These are phyloP conservation scores for Omphalea diandra DNA, from an alignment of 441 rosid genomes.

Conservation along the genomic window DNA sequence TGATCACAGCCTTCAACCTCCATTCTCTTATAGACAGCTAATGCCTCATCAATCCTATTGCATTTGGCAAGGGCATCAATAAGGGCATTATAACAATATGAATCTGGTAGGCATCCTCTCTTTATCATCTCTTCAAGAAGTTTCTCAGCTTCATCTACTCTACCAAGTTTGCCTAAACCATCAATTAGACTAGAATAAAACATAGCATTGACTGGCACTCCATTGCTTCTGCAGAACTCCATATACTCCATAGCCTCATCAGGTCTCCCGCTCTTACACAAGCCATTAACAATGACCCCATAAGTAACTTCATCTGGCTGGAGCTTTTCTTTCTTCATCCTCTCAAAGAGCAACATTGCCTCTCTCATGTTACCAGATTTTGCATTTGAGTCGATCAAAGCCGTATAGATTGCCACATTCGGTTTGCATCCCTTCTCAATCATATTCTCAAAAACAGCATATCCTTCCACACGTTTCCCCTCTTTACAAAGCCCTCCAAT, in stretches of 20 bases:
- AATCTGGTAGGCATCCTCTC: slow-evolving; percentile 64
- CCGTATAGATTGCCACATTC: slow-evolving; percentile 74
- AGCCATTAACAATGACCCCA: slow-evolving; percentile 58
- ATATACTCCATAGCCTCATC: slow-evolving; percentile 68
- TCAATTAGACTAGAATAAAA: slow-evolving; percentile 80
- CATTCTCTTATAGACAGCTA: slow-evolving; percentile 60
- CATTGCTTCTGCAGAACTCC: slow-evolving; percentile 44
- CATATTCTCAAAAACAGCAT: slow-evolving; percentile 66
- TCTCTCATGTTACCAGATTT: slow-evolving; percentile 65
- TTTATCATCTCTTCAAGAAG: slow-evolving; percentile 74
- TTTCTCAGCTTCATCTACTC: slow-evolving; percentile 71
- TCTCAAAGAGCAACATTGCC: slow-evolving; percentile 58
- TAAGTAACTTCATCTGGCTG: slow-evolving; percentile 64
- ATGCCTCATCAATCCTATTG: slow-evolving; percentile 64
- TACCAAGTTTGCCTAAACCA: slow-evolving; percentile 85
- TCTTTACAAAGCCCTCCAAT: slow-evolving; percentile 77
- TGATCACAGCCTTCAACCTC: slow-evolving; percentile 81
- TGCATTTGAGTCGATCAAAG: slow-evolving; percentile 70
- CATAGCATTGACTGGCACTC: slow-evolving; percentile 61
- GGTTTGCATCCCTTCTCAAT: slow-evolving; percentile 47
- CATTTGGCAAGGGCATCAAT: slow-evolving; percentile 66
- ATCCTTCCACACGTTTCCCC: slow-evolving; percentile 67
- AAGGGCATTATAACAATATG: slow-evolving; percentile 80
- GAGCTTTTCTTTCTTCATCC: slow-evolving; percentile 66
- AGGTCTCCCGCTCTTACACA: slow-evolving; percentile 68